These are phyloP conservation scores for Davidsoniella virescens DNA, from an alignment of 2,329 filamentous ascomycete species.

Conservation along the genomic window DNA sequence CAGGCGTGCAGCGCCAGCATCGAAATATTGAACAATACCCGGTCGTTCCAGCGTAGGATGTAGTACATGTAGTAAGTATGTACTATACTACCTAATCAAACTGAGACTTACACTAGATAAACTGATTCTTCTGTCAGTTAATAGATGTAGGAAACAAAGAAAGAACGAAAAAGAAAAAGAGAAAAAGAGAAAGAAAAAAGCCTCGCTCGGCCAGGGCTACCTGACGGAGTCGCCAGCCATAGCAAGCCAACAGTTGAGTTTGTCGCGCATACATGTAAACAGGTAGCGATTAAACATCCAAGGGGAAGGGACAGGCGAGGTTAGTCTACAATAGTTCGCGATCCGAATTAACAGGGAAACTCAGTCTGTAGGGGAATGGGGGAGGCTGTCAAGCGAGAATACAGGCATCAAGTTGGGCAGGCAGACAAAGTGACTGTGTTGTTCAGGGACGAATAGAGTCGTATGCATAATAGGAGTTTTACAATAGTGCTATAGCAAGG, in stretches of 20 bases:
- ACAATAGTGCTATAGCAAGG: too few species aligned
- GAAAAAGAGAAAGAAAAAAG: neutral
- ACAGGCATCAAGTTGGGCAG: too few species aligned
- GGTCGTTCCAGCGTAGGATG: too few species aligned
- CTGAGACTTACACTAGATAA: too few species aligned
- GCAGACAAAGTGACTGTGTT: too few species aligned
- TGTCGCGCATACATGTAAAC: neutral
- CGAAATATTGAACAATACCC: too few species aligned
- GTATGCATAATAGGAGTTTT: too few species aligned
- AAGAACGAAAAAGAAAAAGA: neutral
- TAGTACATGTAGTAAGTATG: too few species aligned
- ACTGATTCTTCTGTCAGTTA: too few species aligned
- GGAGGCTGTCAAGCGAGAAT: neutral
- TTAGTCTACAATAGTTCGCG: neutral
- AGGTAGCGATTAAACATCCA: neutral
- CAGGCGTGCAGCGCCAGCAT: too few species aligned
- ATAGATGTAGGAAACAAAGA: neutral
- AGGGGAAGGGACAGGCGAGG: constrained; percentile 2
- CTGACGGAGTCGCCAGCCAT: neutral
- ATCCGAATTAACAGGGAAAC: neutral
- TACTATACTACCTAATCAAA: too few species aligned
- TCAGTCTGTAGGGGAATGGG: neutral
- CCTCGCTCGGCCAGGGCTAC: neutral
- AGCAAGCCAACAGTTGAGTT: neutral
- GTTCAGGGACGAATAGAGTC: too few species aligned